Evolutionary conservation across 2,329 filamentous ascomycete species (phyloP), one percentile per base, ranked within the genome.

Genomic region (Colletotrichum horii): DNA sequence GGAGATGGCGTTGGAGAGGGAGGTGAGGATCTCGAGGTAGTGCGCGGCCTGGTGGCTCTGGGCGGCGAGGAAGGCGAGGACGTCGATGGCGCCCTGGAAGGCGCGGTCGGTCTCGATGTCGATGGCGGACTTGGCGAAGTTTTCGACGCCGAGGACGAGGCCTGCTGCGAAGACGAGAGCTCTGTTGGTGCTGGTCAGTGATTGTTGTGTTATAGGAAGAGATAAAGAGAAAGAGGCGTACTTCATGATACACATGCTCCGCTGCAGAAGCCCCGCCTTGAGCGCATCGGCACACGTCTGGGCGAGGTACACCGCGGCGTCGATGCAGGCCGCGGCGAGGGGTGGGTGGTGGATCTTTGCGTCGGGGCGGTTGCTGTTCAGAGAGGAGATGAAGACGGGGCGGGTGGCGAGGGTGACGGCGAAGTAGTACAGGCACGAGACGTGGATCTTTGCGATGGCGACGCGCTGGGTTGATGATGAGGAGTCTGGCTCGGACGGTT

Each of bases 151-250:
- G 0, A 92, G 83, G 0, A 92, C 87, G 1, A 92, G 81, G 0
- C 90, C 90, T 6, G 91, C 89, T 0, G 89, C 89, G 74, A 92
- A 92, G 0, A 91, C 83, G 72, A 89, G 87, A 22, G 88, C 89
- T 74, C 88, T 52, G 43, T 3, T 52, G 43, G 6, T n/a, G n/a
- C 11, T 52, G 43, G 1, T 52, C 14, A 52, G 43, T 22, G 32
- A 4, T 32, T 34, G 30, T 32, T 32, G 9, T 14, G 6, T 34
- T 34, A 34, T 34, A 14, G 32, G 32, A 34, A 8, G 32, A 32
- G 32, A 34, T 14, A 4, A 34, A 34, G 4, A 14, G 32, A 32
- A 8, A 8, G 30, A 11, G 30, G 9, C 11, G 0, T 52, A 22
- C 43, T 52, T 52, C 43, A 52, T 52, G 43, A 52, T 52, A 4